phyloP scores from a whole-genome alignment of 2,329 filamentous ascomycete species.

The Trichoderma sp. region DNA sequence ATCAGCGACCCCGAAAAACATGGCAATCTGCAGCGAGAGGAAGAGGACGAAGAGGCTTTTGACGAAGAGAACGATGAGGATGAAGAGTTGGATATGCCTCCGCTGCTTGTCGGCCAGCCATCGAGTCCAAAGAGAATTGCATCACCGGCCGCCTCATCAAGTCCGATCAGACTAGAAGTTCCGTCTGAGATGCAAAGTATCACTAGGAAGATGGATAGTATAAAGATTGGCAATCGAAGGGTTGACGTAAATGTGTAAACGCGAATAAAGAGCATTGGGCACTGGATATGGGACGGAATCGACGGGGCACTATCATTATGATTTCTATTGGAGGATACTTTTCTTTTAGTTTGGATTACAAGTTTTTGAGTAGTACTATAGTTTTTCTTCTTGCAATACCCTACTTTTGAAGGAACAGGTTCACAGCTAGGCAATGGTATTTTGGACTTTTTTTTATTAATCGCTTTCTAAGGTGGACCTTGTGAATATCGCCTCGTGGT shows the following conservation, averaged over 20 bases:
- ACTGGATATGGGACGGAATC: not conserved
- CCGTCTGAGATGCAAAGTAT: conserved; percentile 35
- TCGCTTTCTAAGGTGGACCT: not conserved
- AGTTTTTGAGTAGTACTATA: not conserved
- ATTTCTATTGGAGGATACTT: not conserved
- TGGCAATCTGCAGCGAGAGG: conserved; percentile 8
- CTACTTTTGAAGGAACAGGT: conserved; percentile 2
- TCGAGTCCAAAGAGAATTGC: conserved; percentile 24
- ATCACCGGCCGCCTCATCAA: conserved; percentile 32
- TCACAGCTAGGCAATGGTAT: not conserved
- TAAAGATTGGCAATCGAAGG: conserved; percentile 35
- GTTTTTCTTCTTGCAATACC: conserved; percentile 8
- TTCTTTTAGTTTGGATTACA: not conserved
- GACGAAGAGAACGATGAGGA: conserved; percentile 28
- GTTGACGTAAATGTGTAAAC: conserved; percentile 18
- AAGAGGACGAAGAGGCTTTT: conserved; percentile 27
- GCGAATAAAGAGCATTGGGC: not conserved
- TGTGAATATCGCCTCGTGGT: not conserved
- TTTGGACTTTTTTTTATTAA: not conserved
- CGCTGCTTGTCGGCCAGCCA: not conserved
- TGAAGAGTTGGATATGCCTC: conserved; percentile 22
- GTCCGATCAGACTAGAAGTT: conserved; percentile 34
- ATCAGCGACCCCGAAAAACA: conserved; percentile 29
- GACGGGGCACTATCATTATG: not conserved
- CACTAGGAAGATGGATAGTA: conserved; percentile 37